A percentile compares a stretch with the other conserved stretches of the same genome.
Conservation (phyloP, 805 yeast species). For the Starmerella tilneyi region DNA sequence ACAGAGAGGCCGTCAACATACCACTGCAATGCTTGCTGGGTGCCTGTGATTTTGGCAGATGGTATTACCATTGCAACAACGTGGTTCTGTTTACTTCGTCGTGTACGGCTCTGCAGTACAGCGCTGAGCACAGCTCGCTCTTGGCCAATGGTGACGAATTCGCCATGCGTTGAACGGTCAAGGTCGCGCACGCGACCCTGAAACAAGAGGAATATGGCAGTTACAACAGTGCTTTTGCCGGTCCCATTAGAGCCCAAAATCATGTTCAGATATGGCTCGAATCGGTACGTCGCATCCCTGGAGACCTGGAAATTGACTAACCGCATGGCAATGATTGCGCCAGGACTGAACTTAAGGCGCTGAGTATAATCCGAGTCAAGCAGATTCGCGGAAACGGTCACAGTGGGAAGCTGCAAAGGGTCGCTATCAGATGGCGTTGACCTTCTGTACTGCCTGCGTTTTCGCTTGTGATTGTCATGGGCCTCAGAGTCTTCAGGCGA, state of each 20-base stretch:
- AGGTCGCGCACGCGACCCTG: slow-evolving; percentile 45
- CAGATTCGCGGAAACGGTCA: neutral
- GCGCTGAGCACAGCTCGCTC: slow-evolving; percentile 15
- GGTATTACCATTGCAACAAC: slow-evolving; percentile 9
- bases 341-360: slow-evolving; percentile 11
- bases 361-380: neutral
- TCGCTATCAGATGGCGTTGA: neutral
- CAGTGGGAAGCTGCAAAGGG: neutral
- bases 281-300: slow-evolving; percentile 29
- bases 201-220: slow-evolving; percentile 82
- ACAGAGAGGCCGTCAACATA: slow-evolving; percentile 19
- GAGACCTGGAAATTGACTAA: slow-evolving; percentile 25
- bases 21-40: slow-evolving; percentile 10
- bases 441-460: neutral
- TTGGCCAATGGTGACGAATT: slow-evolving; percentile 20
- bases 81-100: neutral
- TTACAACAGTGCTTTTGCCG: slow-evolving; percentile 86
- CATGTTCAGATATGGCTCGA: slow-evolving; percentile 79
- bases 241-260: slow-evolving; percentile 95
- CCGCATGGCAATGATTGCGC: slow-evolving; percentile 19
- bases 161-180: slow-evolving; percentile 35
- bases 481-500: neutral
- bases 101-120: slow-evolving; percentile 8
- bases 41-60: neutral
- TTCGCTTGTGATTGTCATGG: neutral